These are phyloP conservation scores for Wickerhamiella siamensis DNA, from an alignment of 805 yeast species.

Conservation along the genomic window DNA sequence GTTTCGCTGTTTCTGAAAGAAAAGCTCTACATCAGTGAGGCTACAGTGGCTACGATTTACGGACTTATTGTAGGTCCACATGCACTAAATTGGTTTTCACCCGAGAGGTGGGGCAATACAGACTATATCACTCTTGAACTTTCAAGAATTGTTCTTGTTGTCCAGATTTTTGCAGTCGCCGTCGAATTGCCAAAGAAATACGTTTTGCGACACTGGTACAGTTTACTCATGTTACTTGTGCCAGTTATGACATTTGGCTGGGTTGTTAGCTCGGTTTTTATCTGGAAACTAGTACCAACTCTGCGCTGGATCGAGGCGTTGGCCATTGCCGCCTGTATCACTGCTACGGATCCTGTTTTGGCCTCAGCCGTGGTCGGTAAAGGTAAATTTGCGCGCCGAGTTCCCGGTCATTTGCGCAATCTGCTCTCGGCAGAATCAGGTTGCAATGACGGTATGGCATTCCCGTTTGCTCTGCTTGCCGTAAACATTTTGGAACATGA, in stretches of 20 bases:
- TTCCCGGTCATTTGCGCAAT: slow-evolving; percentile 84
- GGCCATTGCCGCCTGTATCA: slow-evolving; percentile 70
- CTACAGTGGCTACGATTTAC: slow-evolving; percentile 71
- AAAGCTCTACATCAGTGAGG: slow-evolving; percentile 76
- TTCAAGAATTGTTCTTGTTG: slow-evolving; percentile 65
- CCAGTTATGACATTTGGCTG: slow-evolving; percentile 90
- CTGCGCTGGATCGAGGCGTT: slow-evolving; percentile 58
- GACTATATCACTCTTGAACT: slow-evolving; percentile 74
- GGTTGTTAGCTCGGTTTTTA: slow-evolving; percentile 65
- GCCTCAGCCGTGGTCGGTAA: slow-evolving; percentile 94
- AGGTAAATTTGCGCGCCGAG: slow-evolving; percentile 79
- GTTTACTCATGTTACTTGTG: slow-evolving; percentile 56
- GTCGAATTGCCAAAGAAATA: slow-evolving; percentile 85
- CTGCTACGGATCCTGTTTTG: slow-evolving; percentile 90
- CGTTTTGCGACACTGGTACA: slow-evolving; percentile 70
- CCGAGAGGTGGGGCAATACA: slow-evolving; percentile 71
- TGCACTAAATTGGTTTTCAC: slow-evolving; percentile 69
- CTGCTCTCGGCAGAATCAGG: slow-evolving; percentile 76
- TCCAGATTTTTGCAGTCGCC: slow-evolving; percentile 88
- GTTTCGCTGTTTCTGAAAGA: slow-evolving; percentile 74
- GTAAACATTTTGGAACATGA: slow-evolving; percentile 51
- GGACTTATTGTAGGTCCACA: slow-evolving; percentile 86
- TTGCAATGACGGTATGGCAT: slow-evolving; percentile 93
- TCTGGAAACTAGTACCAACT: slow-evolving; percentile 65
- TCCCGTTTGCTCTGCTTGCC: slow-evolving; percentile 67